Evolutionary conservation across 2,329 filamentous ascomycete genomes (phyloP).

Genomic region (Clarireedia monteithiana): DNA sequence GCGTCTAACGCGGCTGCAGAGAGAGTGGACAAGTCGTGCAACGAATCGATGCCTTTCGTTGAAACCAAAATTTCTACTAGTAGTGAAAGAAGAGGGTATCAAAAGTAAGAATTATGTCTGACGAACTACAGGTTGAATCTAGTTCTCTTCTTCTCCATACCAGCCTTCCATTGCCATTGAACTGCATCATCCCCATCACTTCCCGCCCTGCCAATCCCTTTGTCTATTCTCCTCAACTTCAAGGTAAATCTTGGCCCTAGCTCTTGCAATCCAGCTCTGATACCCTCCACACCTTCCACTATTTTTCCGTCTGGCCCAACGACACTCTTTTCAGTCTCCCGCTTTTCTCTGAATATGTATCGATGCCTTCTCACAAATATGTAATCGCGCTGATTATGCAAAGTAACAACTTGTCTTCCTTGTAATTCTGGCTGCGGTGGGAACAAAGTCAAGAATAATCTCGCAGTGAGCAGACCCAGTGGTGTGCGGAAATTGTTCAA

Average conservation of each 20-base stretch:
- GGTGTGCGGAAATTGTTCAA: conserved; percentile 95
- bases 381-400: conserved; percentile 94
- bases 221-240: conserved; percentile 85
- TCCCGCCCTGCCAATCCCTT: conserved; percentile 66
- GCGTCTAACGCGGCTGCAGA: too few relatives aligned
- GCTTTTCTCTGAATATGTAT: conserved; percentile 88
- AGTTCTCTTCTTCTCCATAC: conserved; percentile 90
- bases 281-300: conserved; percentile 75
- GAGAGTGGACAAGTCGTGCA: too few relatives aligned
- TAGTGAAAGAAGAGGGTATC: conserved; percentile 13
- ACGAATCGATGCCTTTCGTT: too few relatives aligned
- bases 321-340: conserved; percentile 78
- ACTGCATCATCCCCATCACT: conserved; percentile 42
- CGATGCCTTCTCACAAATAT: conserved; percentile 88
- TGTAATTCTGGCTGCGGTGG: conserved; percentile 75
- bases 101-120: conserved; percentile 23
- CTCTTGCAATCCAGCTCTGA: conserved; percentile 84
- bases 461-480: conserved; percentile 78
- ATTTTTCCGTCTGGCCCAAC: conserved; percentile 74
- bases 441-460: conserved; percentile 73
- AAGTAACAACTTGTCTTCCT: conserved; percentile 81
- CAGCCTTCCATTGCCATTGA: conserved; percentile 92
- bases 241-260: conserved; percentile 76
- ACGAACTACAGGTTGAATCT: conserved; percentile 74
- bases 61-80: too few relatives aligned